Base-by-base conservation (phyloP, 768 basidiomycete genomes). In the Phlebiopsis flavidoalba region DNA sequence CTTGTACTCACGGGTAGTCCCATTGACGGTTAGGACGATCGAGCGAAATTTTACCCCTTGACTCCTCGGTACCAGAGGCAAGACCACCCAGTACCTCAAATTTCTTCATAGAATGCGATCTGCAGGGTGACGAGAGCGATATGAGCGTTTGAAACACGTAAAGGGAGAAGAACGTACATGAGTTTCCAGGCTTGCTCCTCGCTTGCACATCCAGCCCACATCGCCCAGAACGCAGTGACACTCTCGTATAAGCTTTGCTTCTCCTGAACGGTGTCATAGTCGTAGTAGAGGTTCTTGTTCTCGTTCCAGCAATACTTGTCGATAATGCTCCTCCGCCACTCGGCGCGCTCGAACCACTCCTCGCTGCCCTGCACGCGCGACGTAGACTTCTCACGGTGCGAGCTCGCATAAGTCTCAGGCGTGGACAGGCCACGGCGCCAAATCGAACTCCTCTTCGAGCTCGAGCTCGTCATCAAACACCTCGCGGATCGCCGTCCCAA, bases 251-350 rank as follows among this genome's bases (percentile, higher is more conserved):
- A 72, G 63, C 88, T 93, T 79, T 96, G 94, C 74, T 87, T 88
- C 79, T 91, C 87, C 73, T 89, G 83, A 58, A 86, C 90, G 17
- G 92, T 95, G 71, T 99, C 96, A 67, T 95, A 98, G 73, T 99
- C 96, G 69, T 93, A 95, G 80, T 96, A 98, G 67, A 98, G 78
- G 64, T 83, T 85, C 80, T 94, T 90, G 72, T 86, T 92, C 73
- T 97, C 95, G 70, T 98, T 95, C 97, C 97, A 99, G 66, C 95
- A 84, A 76, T 98, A 88, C 74, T 88, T 85, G 78, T 98, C 95
- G 70, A 98, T 98, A 72, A 86, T 83, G 55, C 85, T 79, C 76
- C 86, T 85, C 66, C 96, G 83, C 69, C 83, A 87, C 58, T 89
- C 88, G 0, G 96, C 95, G 48, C 96, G 84, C 59, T 85, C 84